Evolutionary conservation across 768 basidiomycete species (phyloP), one percentile per base, ranked within the genome.

Genomic region (Botryobasidium botryosum): DNA sequence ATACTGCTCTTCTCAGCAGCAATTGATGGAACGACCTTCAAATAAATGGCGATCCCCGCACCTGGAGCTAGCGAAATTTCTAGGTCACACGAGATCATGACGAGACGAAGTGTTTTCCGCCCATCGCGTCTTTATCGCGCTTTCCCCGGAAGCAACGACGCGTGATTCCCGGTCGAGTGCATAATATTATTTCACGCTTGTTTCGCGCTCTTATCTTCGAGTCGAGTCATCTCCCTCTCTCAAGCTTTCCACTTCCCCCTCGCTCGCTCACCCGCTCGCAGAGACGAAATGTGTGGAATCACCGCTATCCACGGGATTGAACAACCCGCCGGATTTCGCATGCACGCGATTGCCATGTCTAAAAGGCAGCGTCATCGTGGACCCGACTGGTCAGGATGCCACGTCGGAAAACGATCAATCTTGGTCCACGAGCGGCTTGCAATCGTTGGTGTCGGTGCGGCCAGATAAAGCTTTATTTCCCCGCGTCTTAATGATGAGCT

Each of bases 331-430:
- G 61, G 63, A 20, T 79, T 79, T 53, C 71, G 91, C 50, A 67
- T 78, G 36, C 74, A 68, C 45, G 80, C 77, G 56, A 77, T 96
- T 46, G 79, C 85, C 3, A 71, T 84, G 54, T 88, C 88, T 8
- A 94, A 88, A 64, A 77, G 75, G 51, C 77, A 86, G 49, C 74
- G 92, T 42, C 91, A 94, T 59, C 78, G 91, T 51, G 94, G 94
- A 12, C 94, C 94, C 8, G 94, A 99, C 63, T 99, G 94, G 94
- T 90, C 87, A 12, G 94, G 94, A 24, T 92, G 86, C 64, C 80
- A 76, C 61, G 82, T 90, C 51, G 84, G 83, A 36, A 75, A 77
- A 60, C 70, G 79, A 42, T 69, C 72, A 33, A 72, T 94, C 47
- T 74, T 99, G 50, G 83, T 84, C 27, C 94, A 99, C 54, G 94